A percentile compares a stretch with the other conserved stretches of the same genome.
Conservation (phyloP, 257 asterid genomes). For the Verbena officinalis region DNA sequence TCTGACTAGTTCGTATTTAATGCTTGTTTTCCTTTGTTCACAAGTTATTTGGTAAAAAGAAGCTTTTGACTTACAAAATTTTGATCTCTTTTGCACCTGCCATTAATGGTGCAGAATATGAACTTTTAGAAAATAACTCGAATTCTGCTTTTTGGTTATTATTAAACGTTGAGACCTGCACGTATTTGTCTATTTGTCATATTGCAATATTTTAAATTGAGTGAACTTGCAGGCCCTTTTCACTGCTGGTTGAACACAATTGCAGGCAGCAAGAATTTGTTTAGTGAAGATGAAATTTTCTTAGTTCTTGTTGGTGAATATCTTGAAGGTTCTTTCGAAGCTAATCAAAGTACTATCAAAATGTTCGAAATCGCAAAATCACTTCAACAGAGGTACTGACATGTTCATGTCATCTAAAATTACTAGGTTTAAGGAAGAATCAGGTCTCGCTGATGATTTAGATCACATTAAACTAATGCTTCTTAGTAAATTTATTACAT, state of each 20-base stretch:
- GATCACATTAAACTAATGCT: background rate
- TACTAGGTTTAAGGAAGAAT: conserved; percentile 22
- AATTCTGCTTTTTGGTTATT: too few relatives aligned
- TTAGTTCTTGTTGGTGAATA: conserved; percentile 56
- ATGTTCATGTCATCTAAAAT: conserved; percentile 6
- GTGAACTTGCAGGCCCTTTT: conserved; percentile 61
- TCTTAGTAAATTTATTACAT: background rate
- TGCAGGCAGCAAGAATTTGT: conserved; percentile 38
- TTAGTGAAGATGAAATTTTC: conserved; percentile 56
- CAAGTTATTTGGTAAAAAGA: background rate
- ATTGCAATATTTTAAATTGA: conserved; percentile 8
- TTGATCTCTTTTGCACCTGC: background rate
- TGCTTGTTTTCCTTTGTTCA: background rate
- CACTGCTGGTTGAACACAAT: conserved; percentile 68
- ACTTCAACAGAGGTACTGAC: conserved; percentile 74
- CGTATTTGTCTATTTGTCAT: too few relatives aligned
- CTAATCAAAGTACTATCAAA: conserved; percentile 42
- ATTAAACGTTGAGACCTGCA: too few relatives aligned
- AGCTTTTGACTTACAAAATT: background rate
- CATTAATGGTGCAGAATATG: background rate
- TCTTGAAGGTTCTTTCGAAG: conserved; percentile 39
- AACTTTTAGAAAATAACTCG: too few relatives aligned
- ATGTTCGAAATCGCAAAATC: conserved; percentile 65
- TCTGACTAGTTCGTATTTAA: background rate
- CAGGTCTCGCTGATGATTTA: conserved; percentile 4